Base-by-base conservation (phyloP, 2,329 filamentous ascomycete genomes). In the Helotiales sp. region DNA sequence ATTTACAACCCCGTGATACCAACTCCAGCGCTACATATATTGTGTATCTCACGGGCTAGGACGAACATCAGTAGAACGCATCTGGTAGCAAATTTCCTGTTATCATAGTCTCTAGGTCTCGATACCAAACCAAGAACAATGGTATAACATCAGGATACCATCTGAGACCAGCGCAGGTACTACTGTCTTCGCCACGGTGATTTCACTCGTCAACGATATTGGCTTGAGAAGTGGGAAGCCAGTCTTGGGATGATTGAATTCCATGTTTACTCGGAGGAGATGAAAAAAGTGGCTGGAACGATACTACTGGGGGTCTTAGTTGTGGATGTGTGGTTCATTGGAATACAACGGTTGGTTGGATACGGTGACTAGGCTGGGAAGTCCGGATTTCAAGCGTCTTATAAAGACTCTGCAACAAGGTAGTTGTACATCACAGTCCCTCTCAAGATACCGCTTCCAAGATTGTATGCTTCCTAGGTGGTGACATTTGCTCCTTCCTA, bases 121-220 rank as follows among this genome's bases (percentile, higher is more conserved):
- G 66, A 26, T 68, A 63, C 40, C 52, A 63, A 20, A 65, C 62
- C 13, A 63, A 66, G 20, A 63, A 67, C 24, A 60, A 59, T 32
- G 61, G 60, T 17, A 17, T 32, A 2, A 32, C 20, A 13, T 65
- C 52, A 10, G 63, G 55, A 1, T 50, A 64, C 30, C 68, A 71
- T 60, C 71, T 10, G 73, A 73, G 1, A 75, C 73, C 5, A 73
- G 70, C 4, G 73, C 72, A 5, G 82, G 87, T 0, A 78, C 85
- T 1, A 89, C 89, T 0, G 79, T 86, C 0, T 86, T 86, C 28
- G 84, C 86, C 0, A 84, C 83, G 4, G 80, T 90, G 62, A 79
- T 91, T 63, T 50, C 65, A 24, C 54, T 71, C n/a, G 26, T 69
- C 22, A 69, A 71, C 26, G 63, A 67, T 47, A 63, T 62, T 15